phyloP scores from a whole-genome alignment of 108 stramenopile species.

The Stephanodiscus minutulus region DNA sequence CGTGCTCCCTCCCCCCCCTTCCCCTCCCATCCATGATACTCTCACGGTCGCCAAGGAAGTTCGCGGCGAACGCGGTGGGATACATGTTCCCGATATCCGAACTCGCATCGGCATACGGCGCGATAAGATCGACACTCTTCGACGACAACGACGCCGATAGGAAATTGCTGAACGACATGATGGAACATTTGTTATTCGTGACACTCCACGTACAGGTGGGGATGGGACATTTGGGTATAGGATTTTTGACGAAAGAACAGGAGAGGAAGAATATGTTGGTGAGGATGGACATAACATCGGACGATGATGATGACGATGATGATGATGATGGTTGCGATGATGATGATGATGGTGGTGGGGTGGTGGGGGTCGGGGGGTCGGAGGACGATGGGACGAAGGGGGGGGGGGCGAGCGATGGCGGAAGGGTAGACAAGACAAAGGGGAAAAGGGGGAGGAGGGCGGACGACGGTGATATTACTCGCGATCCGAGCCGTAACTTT shows the following conservation, averaged over 20 bases:
- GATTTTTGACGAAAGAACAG: conserved; percentile 76
- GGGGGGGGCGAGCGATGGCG: background rate
- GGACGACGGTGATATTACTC: too few species aligned
- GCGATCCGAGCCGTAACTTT: conserved; percentile 63
- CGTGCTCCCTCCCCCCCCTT: too few species aligned
- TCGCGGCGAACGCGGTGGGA: conserved; percentile 22
- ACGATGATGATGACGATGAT: conserved; percentile 12
- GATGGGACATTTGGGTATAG: conserved; percentile 85
- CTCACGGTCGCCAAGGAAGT: too few species aligned
- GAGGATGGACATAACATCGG: conserved; percentile 65
- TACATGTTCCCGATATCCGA: conserved; percentile 75
- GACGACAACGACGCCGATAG: conserved; percentile 15
- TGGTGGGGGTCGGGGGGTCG: background rate
- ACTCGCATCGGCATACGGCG: conserved; percentile 56
- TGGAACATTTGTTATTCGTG: conserved; percentile 73
- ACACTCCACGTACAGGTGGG: conserved; percentile 90
- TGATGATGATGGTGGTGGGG: background rate
- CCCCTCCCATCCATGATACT: background rate
- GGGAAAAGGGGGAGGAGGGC: conserved; percentile 20
- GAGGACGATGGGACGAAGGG: background rate
- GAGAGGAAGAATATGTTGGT: conserved; percentile 76
- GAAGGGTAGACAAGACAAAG: conserved; percentile 25
- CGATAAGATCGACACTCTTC: conserved; percentile 59
- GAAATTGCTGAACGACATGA: conserved; percentile 54
- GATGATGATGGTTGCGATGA: background rate